Conservation (phyloP, 441 rosid species). For the Croton setiger region DNA sequence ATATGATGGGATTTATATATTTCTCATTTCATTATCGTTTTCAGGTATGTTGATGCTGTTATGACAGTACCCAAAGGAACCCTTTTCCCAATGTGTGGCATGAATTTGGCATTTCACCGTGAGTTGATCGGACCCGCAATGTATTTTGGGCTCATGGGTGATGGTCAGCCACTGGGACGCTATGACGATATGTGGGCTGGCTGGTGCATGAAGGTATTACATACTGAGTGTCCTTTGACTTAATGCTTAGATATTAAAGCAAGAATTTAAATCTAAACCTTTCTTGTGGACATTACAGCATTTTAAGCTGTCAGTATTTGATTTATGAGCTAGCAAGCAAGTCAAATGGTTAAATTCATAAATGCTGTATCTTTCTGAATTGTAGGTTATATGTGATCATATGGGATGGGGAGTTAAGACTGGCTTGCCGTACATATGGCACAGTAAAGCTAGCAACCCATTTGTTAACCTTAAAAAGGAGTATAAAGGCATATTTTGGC, state of each 20-base stretch:
- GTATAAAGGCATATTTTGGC: conserved; percentile 93
- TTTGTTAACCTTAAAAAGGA: conserved; percentile 87
- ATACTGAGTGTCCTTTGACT: not conserved
- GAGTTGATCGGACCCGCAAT: conserved; percentile 91
- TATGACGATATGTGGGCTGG: conserved; percentile 99
- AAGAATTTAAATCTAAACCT: too few relatives aligned
- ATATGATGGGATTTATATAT: not conserved
- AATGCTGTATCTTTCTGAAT: not conserved
- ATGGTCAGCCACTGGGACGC: conserved; percentile 96
- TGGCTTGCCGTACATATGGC: conserved; percentile 89
- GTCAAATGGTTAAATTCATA: conserved; percentile 5
- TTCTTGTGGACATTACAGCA: not conserved
- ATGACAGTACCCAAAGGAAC: conserved; percentile 95
- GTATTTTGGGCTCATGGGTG: conserved; percentile 99
- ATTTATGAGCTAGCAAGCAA: not conserved
- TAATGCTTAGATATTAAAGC: not conserved
- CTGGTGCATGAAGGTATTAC: conserved; percentile 78
- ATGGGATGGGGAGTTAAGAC: conserved; percentile 88
- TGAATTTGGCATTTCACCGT: conserved; percentile 91
- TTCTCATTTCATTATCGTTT: not conserved
- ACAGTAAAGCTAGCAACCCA: conserved; percentile 97
- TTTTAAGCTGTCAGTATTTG: not conserved
- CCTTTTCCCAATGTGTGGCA: conserved; percentile 96
- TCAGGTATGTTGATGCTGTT: conserved; percentile 84
- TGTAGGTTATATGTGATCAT: conserved; percentile 84